Conservation (phyloP, 371 early-diverging fungal species). For the Coemansia sp. region DNA sequence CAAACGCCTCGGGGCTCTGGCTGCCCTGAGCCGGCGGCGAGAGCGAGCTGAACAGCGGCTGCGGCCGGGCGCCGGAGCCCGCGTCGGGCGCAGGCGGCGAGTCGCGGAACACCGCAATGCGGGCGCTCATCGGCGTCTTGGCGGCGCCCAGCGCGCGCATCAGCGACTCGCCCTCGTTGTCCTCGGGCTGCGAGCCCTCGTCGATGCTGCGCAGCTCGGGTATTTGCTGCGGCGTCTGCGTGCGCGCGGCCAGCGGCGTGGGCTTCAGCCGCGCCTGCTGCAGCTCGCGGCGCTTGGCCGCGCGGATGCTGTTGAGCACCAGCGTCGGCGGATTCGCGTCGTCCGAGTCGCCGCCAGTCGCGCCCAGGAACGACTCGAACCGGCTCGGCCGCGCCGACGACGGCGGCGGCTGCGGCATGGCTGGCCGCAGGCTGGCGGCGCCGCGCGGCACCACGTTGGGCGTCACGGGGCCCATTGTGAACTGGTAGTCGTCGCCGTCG, state of each 20-base stretch:
- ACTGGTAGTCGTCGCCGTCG: conserved; percentile 51
- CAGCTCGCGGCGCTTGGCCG: conserved; percentile 11
- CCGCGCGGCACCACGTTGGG: conserved; percentile 38
- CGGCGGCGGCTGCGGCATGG: background rate
- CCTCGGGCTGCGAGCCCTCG: conserved; percentile 27
- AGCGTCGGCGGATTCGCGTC: conserved; percentile 35
- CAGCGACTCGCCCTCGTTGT: conserved; percentile 8
- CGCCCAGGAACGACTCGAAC: conserved; percentile 8
- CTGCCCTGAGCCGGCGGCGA: background rate
- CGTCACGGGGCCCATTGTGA: conserved; percentile 52
- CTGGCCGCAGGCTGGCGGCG: too few relatives aligned
- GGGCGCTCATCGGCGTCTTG: conserved; percentile 9
- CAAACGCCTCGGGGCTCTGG: conserved; percentile 2
- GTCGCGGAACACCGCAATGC: conserved; percentile 14
- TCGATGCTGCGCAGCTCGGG: conserved; percentile 4
- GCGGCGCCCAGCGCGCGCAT: conserved; percentile 7
- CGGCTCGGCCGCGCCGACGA: conserved; percentile 16
- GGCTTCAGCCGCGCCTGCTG: conserved; percentile 12
- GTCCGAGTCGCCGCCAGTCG: background rate
- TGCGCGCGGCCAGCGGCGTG: conserved; percentile 30
- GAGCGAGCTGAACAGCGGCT: conserved; percentile 7
- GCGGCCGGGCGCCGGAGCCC: background rate
- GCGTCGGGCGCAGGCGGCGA: background rate
- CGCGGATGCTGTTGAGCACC: conserved; percentile 31
- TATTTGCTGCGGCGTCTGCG: conserved; percentile 12